A percentile compares a stretch with the other conserved stretches of the same genome.
Evolutionary conservation across 805 yeast species (phyloP).

Genomic region (Maudiozyma serrabonitensis): DNA sequence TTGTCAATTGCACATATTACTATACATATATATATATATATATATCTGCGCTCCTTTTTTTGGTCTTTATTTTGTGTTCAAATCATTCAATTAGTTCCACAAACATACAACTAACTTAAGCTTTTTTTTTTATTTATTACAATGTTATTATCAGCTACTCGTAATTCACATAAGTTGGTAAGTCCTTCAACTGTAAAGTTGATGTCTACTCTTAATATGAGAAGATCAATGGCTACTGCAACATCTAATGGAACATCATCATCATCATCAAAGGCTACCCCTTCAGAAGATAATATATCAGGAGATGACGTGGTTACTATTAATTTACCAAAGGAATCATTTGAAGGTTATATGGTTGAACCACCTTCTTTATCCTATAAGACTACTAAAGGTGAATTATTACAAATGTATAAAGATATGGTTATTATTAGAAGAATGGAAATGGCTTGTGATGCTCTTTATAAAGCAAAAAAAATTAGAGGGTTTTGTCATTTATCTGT

Average conservation of each 20-base stretch:
- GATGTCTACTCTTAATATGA: background rate
- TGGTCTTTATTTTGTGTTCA: too few species aligned
- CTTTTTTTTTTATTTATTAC: too few species aligned
- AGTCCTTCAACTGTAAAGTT: background rate
- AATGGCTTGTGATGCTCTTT: constrained; percentile 96
- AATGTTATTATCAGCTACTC: background rate
- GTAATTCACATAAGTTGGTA: background rate
- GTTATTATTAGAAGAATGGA: constrained; percentile 91
- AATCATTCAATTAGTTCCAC: too few species aligned
- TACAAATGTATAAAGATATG: constrained; percentile 97
- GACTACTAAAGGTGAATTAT: constrained; percentile 68
- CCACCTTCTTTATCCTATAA: constrained; percentile 63
- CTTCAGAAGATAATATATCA: background rate
- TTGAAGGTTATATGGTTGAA: constrained; percentile 75
- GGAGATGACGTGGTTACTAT: constrained; percentile 32
- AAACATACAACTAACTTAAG: too few species aligned
- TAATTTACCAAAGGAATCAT: constrained; percentile 69
- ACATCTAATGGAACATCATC: background rate
- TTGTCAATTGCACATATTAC: too few species aligned
- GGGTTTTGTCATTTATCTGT: constrained; percentile 98
- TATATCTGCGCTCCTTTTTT: too few species aligned
- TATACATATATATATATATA: too few species aligned
- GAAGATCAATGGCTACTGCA: background rate
- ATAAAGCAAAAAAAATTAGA: constrained; percentile 96
- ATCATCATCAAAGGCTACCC: background rate